A percentile compares a stretch with the other conserved stretches of the same genome.
These are phyloP conservation scores for Erythrophleum fordii DNA, from an alignment of 306 rosid genomes.

Conservation along the genomic window DNA sequence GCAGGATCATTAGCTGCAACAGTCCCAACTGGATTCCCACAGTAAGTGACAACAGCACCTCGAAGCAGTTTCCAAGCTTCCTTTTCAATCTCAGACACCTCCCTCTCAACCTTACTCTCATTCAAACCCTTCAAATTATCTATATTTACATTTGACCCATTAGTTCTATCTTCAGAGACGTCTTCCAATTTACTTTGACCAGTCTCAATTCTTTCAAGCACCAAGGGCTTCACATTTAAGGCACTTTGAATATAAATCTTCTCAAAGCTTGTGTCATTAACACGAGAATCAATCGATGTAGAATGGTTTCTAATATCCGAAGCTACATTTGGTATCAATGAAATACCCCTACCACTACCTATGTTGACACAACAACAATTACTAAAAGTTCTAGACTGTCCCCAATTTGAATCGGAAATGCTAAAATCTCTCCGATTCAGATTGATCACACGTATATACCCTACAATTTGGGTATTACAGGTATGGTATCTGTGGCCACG, in stretches of 20 bases:
- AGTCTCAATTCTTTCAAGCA: conserved; percentile 51
- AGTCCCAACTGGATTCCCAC: conserved; percentile 90
- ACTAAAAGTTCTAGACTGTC: conserved; percentile 48
- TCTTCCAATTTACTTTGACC: conserved; percentile 54
- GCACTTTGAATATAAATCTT: conserved; percentile 74
- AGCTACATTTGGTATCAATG: conserved; percentile 64
- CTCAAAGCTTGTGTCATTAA: conserved; percentile 71
- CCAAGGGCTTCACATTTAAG: conserved; percentile 73
- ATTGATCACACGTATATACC: conserved; percentile 46
- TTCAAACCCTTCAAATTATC: conserved; percentile 57
- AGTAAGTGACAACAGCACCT: conserved; percentile 71
- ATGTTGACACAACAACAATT: conserved; percentile 41
- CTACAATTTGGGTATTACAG: conserved; percentile 50
- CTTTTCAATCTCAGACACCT: conserved; percentile 66
- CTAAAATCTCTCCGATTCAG: conserved; percentile 69
- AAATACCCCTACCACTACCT: conserved; percentile 50
- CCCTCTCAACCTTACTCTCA: conserved; percentile 57
- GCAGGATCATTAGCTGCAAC: conserved; percentile 82
- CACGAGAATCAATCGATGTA: conserved; percentile 73
- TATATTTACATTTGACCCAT: conserved; percentile 43
- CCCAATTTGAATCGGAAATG: conserved; percentile 57
- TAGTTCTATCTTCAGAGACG: conserved; percentile 42
- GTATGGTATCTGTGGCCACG: conserved; percentile 39
- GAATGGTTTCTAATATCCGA: conserved; percentile 82
- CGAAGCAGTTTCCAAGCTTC: conserved; percentile 88